Base-by-base conservation (phyloP, 305 asterid genomes). In the Fraxinus paxiana region DNA sequence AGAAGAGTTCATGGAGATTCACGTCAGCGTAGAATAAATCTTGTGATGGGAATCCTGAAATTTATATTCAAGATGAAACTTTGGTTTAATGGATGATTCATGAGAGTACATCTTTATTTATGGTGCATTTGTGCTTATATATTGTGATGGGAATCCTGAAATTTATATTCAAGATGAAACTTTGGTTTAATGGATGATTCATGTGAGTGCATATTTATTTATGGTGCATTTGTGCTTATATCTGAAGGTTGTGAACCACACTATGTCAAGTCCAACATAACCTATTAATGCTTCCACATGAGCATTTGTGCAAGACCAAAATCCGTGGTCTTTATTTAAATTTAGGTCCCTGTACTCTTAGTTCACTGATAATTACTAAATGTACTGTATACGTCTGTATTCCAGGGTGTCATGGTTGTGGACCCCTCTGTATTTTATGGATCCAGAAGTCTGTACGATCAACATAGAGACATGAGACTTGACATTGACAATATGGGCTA, bases 401-500 rank as follows among this genome's bases (percentile, higher is more conserved):
- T 87, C 78, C 92, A 94, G 98, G 95, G 89, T 48, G 82, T 82
- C 63, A 69, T 87, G 86, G 84, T 84, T 69, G 82, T 77, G 84
- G 92, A 86, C 9, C 92, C 86, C 74, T 35, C 94, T 30, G 80
- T 86, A 59, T 75, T 76, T n/a, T 78, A 90, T 84, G 98, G 93
- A 77, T 85, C 93, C 79, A 83, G 97, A 88, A 80, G 85, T 80
- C 74, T 78, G 63, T 74, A 87, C 63, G 97, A 92, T 88, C 97
- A 90, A 73, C 95, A 94, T 80, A 87, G 93, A 86, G 94, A 90
- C 79, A 87, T 94, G 98, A 90, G 94, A 85, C 96, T 94, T 46
- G 98, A 92, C 86, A 85, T 92, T 6, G 98, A 94, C 84, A 85
- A 87, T 73, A 91, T 94, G 98, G 87, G 92, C 89, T 94, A 94